phyloP scores from a whole-genome alignment of 2,329 filamentous ascomycete species.

The Fusarium sp. region DNA sequence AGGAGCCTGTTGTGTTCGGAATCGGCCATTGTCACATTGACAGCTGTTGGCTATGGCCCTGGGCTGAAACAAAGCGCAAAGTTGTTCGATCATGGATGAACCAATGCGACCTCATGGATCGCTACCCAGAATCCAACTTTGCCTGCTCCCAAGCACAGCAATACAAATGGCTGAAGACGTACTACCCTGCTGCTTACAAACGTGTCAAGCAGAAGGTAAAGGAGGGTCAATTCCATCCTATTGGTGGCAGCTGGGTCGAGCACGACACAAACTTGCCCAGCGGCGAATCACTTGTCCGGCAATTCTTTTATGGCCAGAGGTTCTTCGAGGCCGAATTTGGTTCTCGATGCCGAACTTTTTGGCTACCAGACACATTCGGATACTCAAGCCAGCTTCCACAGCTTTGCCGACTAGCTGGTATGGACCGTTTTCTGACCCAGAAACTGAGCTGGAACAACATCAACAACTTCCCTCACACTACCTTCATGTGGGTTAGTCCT shows the following conservation, averaged over 20 bases:
- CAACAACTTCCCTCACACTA: slow-evolving; percentile 98
- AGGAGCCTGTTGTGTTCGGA: slow-evolving; percentile 81
- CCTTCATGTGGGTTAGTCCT: slow-evolving; percentile 97
- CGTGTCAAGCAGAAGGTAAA: slow-evolving; percentile 92
- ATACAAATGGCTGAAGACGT: slow-evolving; percentile 94
- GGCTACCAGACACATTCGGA: slow-evolving; percentile 97
- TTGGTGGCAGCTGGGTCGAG: slow-evolving; percentile 98
- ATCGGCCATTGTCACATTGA: slow-evolving; percentile 99
- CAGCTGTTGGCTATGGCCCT: slow-evolving; percentile 98
- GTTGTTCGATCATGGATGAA: slow-evolving; percentile 96
- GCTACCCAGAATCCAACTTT: slow-evolving; percentile 94
- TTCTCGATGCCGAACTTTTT: slow-evolving; percentile 89
- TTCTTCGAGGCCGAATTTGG: slow-evolving; percentile 96
- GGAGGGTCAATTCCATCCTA: slow-evolving; percentile 90
- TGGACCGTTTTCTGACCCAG: slow-evolving; percentile 97
- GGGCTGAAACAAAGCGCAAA: slow-evolving; percentile 97
- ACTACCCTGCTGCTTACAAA: slow-evolving; percentile 90
- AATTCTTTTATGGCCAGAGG: slow-evolving; percentile 95
- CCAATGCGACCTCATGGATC: slow-evolving; percentile 94
- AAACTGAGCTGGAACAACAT: slow-evolving; percentile 99
- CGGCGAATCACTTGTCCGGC: slow-evolving; percentile 91
- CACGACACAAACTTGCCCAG: slow-evolving; percentile 98
- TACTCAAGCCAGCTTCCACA: slow-evolving; percentile 97
- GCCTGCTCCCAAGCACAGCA: slow-evolving; percentile 95
- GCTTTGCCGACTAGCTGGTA: slow-evolving; percentile 91